These are phyloP conservation scores for Epichloe typhina DNA, from an alignment of 2,329 filamentous ascomycete species.

Conservation along the genomic window DNA sequence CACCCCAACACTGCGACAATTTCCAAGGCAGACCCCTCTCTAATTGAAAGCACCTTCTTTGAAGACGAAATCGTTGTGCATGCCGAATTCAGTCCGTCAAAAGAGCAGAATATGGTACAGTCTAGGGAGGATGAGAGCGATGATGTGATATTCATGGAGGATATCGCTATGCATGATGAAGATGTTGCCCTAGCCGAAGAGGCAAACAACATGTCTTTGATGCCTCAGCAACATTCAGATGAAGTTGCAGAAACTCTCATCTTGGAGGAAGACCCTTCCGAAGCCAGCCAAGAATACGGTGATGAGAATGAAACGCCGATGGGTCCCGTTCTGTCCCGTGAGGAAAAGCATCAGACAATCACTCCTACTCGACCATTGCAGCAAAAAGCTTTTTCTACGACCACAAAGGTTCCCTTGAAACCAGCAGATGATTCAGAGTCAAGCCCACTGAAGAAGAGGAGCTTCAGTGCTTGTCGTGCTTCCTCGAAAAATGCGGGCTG, in stretches of 20 bases:
- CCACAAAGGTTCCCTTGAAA: constrained; percentile 66
- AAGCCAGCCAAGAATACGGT: constrained; percentile 52
- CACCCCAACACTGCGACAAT: neutral
- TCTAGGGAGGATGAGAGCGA: constrained; percentile 11
- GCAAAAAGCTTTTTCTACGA: constrained; percentile 50
- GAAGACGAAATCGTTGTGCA: constrained; percentile 44
- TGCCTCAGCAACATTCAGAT: constrained; percentile 30
- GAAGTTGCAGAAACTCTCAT: constrained; percentile 17
- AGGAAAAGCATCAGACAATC: constrained; percentile 23
- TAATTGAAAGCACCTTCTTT: constrained; percentile 39
- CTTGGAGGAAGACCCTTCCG: constrained; percentile 39
- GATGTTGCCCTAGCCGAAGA: constrained; percentile 45
- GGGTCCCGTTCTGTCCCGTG: constrained; percentile 30
- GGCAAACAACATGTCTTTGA: constrained; percentile 45
- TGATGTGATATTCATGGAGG: constrained; percentile 25
- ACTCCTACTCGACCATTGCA: constrained; percentile 43
- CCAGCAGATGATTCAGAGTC: constrained; percentile 46
- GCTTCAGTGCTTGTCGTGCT: constrained; percentile 36
- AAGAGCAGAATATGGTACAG: constrained; percentile 8
- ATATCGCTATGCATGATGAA: constrained; percentile 36
- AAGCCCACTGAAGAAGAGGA: constrained; percentile 33
- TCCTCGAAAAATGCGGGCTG: constrained; percentile 29
- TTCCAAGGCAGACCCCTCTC: constrained; percentile 19
- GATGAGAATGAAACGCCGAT: constrained; percentile 51
- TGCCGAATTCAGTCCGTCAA: constrained; percentile 9